phyloP scores from a whole-genome alignment of 805 yeast species.

The Zygosaccharomyces rouxii region DNA sequence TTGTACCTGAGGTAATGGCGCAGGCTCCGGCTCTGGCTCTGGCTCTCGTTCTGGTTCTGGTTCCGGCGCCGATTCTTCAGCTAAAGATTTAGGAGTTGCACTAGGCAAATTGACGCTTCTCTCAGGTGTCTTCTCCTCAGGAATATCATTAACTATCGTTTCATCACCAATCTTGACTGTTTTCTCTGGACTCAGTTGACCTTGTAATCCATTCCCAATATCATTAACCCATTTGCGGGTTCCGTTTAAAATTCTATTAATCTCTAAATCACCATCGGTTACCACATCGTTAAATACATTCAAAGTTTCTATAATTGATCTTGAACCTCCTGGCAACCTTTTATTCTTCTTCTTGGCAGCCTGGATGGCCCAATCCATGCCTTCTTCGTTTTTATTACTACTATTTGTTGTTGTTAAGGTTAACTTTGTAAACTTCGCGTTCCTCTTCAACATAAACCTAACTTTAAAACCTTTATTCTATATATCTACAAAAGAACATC shows the following conservation, averaged over 20 bases:
- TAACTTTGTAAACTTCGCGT: conserved; percentile 5
- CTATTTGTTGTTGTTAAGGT: neutral
- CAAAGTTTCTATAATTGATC: conserved; percentile 33
- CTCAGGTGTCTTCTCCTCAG: conserved; percentile 9
- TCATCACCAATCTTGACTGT: conserved; percentile 10
- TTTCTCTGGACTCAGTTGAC: conserved; percentile 16
- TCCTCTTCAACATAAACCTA: neutral
- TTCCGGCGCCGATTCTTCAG: neutral
- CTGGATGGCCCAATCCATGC: conserved; percentile 33
- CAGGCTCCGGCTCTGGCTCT: neutral
- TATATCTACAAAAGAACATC: neutral
- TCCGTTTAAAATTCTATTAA: conserved; percentile 17
- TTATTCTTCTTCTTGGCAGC: conserved; percentile 31
- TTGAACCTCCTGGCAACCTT: conserved; percentile 28
- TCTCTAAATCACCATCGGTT: conserved; percentile 21
- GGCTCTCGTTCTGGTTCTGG: too few species aligned
- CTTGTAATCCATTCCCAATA: conserved; percentile 6
- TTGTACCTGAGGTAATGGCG: conserved; percentile 1
- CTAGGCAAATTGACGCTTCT: conserved; percentile 10
- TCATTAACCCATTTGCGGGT: conserved; percentile 24
- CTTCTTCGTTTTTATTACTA: neutral
- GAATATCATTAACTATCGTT: conserved; percentile 1
- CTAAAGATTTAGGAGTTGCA: conserved; percentile 20
- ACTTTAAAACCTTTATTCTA: neutral
- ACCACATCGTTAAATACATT: conserved; percentile 26